These are phyloP conservation scores for Collybia sordida DNA, from an alignment of 768 basidiomycete genomes.

Conservation along the genomic window DNA sequence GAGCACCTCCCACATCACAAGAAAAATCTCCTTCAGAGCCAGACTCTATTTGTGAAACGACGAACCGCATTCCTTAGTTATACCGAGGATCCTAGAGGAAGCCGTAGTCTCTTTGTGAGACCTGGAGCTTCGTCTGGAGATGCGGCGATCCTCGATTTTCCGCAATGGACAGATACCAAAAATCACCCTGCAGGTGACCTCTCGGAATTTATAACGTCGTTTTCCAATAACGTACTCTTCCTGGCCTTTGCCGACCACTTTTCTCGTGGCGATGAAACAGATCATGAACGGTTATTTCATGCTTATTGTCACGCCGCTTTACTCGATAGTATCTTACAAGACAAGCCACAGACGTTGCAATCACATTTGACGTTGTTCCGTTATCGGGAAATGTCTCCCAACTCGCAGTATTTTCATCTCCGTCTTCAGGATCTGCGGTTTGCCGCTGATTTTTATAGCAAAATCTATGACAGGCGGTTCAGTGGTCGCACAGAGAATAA, in stretches of 20 bases:
- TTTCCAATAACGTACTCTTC: slow-evolving; percentile 79
- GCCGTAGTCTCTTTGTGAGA: slow-evolving; percentile 86
- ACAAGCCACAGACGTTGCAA: slow-evolving; percentile 79
- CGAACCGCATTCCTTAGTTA: slow-evolving; percentile 92
- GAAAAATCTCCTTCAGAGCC: slow-evolving; percentile 65
- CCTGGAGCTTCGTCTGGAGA: slow-evolving; percentile 85
- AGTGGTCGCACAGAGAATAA: slow-evolving; percentile 71
- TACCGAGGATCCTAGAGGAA: slow-evolving; percentile 91
- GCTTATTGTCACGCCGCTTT: slow-evolving; percentile 74
- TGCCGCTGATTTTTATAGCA: slow-evolving; percentile 73
- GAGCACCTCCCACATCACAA: slow-evolving; percentile 66
- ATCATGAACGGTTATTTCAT: slow-evolving; percentile 61
- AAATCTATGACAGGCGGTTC: slow-evolving; percentile 72
- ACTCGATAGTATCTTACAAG: slow-evolving; percentile 87
- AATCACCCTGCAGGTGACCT: slow-evolving; percentile 72
- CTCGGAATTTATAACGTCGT: slow-evolving; percentile 82
- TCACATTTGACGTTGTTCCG: slow-evolving; percentile 72
- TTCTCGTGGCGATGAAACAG: slow-evolving; percentile 60
- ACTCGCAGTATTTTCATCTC: slow-evolving; percentile 62
- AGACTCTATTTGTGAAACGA: slow-evolving; percentile 91
- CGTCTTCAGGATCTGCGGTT: slow-evolving; percentile 74
- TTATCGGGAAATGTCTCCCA: slow-evolving; percentile 60
- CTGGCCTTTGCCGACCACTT: slow-evolving; percentile 82
- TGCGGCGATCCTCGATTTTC: slow-evolving; percentile 83
- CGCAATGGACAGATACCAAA: slow-evolving; percentile 66